phyloP scores from a whole-genome alignment of 2,329 filamentous ascomycete genomes.

The Aspergillus sp. region DNA sequence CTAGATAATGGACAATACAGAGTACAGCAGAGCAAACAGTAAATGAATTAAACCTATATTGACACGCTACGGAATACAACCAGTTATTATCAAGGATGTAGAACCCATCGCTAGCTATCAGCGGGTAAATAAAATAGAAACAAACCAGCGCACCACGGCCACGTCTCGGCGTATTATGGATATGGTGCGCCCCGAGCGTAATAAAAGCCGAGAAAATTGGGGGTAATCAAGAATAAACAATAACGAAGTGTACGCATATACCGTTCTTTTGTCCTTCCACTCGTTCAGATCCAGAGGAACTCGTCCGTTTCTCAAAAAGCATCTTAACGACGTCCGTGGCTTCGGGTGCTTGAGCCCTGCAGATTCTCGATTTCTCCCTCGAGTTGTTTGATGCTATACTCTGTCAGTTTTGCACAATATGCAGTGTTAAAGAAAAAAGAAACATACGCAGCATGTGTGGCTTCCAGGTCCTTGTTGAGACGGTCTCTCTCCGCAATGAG shows the following conservation, averaged over 20 bases:
- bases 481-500: conserved; percentile 97
- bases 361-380: conserved; percentile 89
- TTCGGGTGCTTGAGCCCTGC: conserved; percentile 83
- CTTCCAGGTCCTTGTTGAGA: conserved; percentile 98
- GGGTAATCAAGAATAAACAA: conserved; percentile 26
- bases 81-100: conserved; percentile 36
- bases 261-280: conserved; percentile 19
- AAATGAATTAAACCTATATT: conserved; percentile 31
- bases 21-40: conserved; percentile 1
- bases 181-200: conserved; percentile 24
- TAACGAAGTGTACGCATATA: conserved; percentile 20
- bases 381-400: conserved; percentile 41
- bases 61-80: conserved; percentile 33
- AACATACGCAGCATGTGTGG: conserved; percentile 71
- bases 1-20: too few species aligned
- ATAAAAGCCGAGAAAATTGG: conserved; percentile 21
- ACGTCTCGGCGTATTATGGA: conserved; percentile 12
- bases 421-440: background rate
- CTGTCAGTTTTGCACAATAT: conserved; percentile 17
- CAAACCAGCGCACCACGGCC: conserved; percentile 18
- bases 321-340: conserved; percentile 77
- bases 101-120: conserved; percentile 36
- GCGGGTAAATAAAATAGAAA: conserved; percentile 29
- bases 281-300: conserved; percentile 11
- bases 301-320: conserved; percentile 2